phyloP scores from a whole-genome alignment of 192 early-diverging fungal genomes.

The Umbelopsis ramanniana region DNA sequence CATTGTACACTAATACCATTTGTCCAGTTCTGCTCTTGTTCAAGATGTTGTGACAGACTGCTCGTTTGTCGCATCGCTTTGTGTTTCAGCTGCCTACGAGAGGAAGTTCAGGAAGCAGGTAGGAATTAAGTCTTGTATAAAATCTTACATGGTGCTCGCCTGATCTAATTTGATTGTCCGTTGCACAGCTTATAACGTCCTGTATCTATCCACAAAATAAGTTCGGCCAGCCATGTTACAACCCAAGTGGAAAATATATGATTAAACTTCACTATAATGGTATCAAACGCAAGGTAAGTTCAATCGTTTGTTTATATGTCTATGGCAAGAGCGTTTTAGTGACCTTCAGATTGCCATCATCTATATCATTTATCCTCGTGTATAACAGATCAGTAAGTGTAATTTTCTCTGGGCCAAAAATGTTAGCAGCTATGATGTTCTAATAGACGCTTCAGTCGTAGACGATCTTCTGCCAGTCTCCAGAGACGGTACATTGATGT shows the following conservation, averaged over 20 bases:
- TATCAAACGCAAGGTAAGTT: conserved; percentile 71
- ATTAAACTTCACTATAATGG: conserved; percentile 89
- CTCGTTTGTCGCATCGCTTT: conserved; percentile 92
- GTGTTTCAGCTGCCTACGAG: conserved; percentile 84
- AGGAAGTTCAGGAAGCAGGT: conserved; percentile 72
- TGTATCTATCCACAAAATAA: conserved; percentile 87
- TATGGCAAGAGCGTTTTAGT: background rate
- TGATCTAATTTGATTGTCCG: background rate
- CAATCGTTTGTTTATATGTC: background rate
- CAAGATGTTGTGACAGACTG: conserved; percentile 95
- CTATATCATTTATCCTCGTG: background rate
- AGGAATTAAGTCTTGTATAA: background rate
- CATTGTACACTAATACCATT: background rate
- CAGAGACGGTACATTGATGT: conserved; percentile 75
- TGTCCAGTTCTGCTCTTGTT: conserved; percentile 60
- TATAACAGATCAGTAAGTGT: conserved; percentile 22
- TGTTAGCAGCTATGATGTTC: background rate
- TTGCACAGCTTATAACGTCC: conserved; percentile 71
- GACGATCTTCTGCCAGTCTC: conserved; percentile 88
- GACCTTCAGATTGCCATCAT: conserved; percentile 7
- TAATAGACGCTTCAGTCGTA: conserved; percentile 54
- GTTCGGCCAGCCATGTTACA: conserved; percentile 74
- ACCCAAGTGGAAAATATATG: conserved; percentile 88
- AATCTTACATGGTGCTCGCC: background rate
- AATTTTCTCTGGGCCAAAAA: background rate